Evolutionary conservation across 179 eudicot species (phyloP), one percentile per base, ranked within the genome.

Genomic region (Beta lomatogona): DNA sequence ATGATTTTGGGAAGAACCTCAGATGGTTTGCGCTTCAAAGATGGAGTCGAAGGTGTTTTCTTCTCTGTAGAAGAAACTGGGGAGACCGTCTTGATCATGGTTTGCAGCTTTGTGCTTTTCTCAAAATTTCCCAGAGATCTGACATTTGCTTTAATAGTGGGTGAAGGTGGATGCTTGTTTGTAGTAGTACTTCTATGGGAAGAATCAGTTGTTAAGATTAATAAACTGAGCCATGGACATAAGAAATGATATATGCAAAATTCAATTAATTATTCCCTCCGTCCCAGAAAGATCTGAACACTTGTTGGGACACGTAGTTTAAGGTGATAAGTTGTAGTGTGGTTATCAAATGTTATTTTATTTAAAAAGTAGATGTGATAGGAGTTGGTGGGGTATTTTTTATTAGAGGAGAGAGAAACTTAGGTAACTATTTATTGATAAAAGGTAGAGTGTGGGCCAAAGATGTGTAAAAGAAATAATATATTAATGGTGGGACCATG

Each of bases 1-100:
- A 57, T 58, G 60, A 58, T 79, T n/a, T 69, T 25, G 76, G 66
- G 25, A 80, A 65, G 54, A 71, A 95, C 98, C 95, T 93, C 89
- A 57, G 85, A 73, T 44, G 81, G 50, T 85, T 92, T 93, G 80
- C 99, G 88, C 87, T 95, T 95, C 83, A 89, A 80, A 75, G 92
- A 89, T 44, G 89, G 85, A 63, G 85, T 78, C 25, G 86, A 77
- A 71, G 84, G 81, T 78, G 84, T 78, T 86, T 83, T 89, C 67
- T 86, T 88, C 83, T 69, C 86, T 21, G 81, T 45, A 71, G 70
- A 25, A 71, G 70, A 25, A 50, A 65, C 44, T 74, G 87, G 78
- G 79, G 75, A 85, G 75, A 72, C 83, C 72, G 21, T 77, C 80
- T 76, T 84, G 54, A 69, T 67, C 36, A 65, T 82, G 73, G 77